Evolutionary conservation across 1,139 yeast genomes (phyloP).

Genomic region (Barnettozyma hawaiiensis): DNA sequence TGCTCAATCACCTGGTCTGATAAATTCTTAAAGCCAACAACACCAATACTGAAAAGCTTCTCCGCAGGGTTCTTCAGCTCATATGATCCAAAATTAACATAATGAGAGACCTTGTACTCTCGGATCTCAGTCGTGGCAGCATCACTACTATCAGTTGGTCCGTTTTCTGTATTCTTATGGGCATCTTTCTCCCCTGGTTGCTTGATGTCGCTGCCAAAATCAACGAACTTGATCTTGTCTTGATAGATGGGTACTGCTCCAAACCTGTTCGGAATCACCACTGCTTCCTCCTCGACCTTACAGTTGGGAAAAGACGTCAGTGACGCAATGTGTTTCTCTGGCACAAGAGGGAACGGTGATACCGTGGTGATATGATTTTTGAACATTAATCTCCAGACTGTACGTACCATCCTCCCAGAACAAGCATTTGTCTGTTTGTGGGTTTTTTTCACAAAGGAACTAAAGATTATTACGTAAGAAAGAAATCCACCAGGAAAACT

Average conservation of each 20-base stretch:
- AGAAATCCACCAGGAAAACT: too few relatives aligned
- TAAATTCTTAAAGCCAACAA: conserved; percentile 25
- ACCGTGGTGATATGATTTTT: conserved; percentile 8
- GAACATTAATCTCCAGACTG: conserved; percentile 3
- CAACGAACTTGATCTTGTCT: conserved; percentile 15
- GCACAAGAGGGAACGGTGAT: conserved; percentile 1
- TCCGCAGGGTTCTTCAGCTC: conserved; percentile 33
- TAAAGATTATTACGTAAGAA: too few relatives aligned
- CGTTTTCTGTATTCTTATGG: not conserved
- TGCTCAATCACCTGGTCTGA: conserved; percentile 22
- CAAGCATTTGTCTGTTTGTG: too few relatives aligned
- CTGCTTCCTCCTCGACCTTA: not conserved
- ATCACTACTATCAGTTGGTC: conserved; percentile 1
- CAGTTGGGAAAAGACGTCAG: not conserved
- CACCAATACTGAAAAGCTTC: conserved; percentile 35
- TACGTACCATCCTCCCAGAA: too few relatives aligned
- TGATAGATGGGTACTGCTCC: conserved; percentile 19
- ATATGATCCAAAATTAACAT: conserved; percentile 5
- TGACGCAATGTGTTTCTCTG: not conserved
- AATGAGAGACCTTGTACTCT: conserved; percentile 28
- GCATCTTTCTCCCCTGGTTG: not conserved
- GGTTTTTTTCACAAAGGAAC: too few relatives aligned
- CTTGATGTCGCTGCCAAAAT: conserved; percentile 1
- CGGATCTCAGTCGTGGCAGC: conserved; percentile 18
- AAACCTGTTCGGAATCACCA: conserved; percentile 19